Conservation (phyloP, 2,329 filamentous ascomycete species). For the Fusarium sp. region DNA sequence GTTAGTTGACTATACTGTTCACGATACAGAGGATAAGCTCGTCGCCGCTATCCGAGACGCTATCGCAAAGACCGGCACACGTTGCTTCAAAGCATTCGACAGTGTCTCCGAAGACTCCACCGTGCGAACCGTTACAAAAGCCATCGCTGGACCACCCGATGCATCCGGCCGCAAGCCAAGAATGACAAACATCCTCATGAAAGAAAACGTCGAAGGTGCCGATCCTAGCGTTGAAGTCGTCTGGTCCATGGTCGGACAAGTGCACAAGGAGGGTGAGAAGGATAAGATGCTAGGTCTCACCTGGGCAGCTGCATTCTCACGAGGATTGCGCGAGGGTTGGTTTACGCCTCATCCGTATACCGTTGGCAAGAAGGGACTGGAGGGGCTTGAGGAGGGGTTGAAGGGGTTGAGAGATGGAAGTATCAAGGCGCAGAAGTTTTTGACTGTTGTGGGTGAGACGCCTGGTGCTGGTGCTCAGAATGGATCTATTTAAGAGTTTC, state of each 20-base stretch:
- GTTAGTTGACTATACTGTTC: constrained; percentile 13
- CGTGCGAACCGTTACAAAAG: not conserved
- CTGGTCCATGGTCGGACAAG: not conserved
- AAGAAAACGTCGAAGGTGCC: not conserved
- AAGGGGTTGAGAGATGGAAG: not conserved
- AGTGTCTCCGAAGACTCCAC: constrained; percentile 8
- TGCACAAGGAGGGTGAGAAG: constrained; percentile 7
- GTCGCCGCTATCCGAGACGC: constrained; percentile 9
- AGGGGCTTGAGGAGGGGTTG: not conserved
- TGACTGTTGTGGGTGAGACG: constrained; percentile 4
- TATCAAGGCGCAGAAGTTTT: constrained; percentile 3
- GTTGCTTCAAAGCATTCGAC: constrained; percentile 14
- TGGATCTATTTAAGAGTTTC: not conserved
- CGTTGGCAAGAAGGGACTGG: constrained; percentile 1
- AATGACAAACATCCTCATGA: constrained; percentile 8
- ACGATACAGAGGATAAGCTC: constrained; percentile 1
- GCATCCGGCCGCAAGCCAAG: not conserved
- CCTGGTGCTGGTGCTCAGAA: not conserved
- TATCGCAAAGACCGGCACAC: not conserved
- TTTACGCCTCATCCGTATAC: constrained; percentile 23
- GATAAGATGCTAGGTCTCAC: not conserved
- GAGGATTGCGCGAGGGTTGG: constrained; percentile 33
- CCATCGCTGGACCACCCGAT: constrained; percentile 6
- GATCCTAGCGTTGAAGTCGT: constrained; percentile 11
- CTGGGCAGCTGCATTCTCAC: constrained; percentile 3